Evolutionary conservation across 129 eudicot species (phyloP).

Genomic region (Flaveria brownii): DNA sequence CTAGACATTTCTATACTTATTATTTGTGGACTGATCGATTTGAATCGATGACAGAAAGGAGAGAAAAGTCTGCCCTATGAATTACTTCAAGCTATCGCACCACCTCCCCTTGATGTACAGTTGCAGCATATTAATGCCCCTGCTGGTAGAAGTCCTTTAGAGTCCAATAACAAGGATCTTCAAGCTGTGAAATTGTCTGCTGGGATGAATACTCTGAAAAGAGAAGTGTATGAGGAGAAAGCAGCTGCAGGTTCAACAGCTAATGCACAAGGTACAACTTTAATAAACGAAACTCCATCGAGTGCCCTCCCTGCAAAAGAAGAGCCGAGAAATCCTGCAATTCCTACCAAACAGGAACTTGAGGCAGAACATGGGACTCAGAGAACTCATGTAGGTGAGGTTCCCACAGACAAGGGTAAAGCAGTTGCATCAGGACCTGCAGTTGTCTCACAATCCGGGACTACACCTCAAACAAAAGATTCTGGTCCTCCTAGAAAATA

Average conservation of each 20-base stretch:
- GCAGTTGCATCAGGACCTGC: conserved; percentile 50
- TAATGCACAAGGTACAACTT: conserved; percentile 45
- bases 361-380: conserved; percentile 51
- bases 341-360: conserved; percentile 58
- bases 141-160: conserved; percentile 52
- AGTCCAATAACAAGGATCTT: conserved; percentile 53
- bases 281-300: conserved; percentile 45
- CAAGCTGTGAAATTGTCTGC: conserved; percentile 34
- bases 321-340: conserved; percentile 43
- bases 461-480: conserved; percentile 64
- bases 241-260: conserved; percentile 33
- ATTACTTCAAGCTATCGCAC: conserved; percentile 73
- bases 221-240: conserved; percentile 59
- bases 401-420: conserved; percentile 65
- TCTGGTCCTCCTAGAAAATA: conserved; percentile 64
- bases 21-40: conserved; percentile 16
- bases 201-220: conserved; percentile 40
- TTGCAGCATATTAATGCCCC: conserved; percentile 46
- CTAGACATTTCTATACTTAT: background rate
- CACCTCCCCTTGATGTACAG: conserved; percentile 87
- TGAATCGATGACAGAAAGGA: conserved; percentile 67
- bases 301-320: conserved; percentile 54
- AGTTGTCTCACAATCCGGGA: conserved; percentile 47
- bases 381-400: conserved; percentile 46
- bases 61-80: conserved; percentile 83